Percentiles rank a stretch among this genome's conserved stretches.
Conservation (phyloP, 345 rosid genomes). For the Eucalyptus erythrocorys region DNA sequence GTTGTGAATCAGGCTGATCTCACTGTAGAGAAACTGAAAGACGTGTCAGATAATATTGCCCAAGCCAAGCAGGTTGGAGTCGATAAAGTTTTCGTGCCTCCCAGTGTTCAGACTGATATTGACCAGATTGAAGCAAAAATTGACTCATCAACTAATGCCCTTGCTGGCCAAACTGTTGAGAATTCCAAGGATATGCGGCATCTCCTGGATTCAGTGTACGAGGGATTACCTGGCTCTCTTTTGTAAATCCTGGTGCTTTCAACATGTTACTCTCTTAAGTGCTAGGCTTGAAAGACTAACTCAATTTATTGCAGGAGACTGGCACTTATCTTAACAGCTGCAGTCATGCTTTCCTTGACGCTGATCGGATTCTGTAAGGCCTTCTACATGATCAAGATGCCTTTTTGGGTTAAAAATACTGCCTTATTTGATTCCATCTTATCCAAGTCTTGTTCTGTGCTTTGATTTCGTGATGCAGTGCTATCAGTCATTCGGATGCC, state of each 20-base stretch:
- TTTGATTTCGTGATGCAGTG: slow-evolving; percentile 25
- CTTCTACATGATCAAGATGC: neutral
- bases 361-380: slow-evolving; percentile 79
- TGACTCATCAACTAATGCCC: slow-evolving; percentile 27
- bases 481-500: slow-evolving; percentile 75
- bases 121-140: slow-evolving; percentile 62
- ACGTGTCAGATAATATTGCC: slow-evolving; percentile 56
- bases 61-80: slow-evolving; percentile 64
- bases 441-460: neutral
- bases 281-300: neutral
- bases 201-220: slow-evolving; percentile 69
- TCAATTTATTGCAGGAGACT: slow-evolving; percentile 38
- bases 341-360: slow-evolving; percentile 67
- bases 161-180: slow-evolving; percentile 38
- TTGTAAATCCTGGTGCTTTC: neutral
- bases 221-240: neutral
- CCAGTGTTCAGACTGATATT: slow-evolving; percentile 76
- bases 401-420: neutral
- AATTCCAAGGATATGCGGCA: slow-evolving; percentile 50
- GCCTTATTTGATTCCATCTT: neutral
- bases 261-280: neutral
- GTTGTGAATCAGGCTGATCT: slow-evolving; percentile 66
- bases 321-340: slow-evolving; percentile 54
- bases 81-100: slow-evolving; percentile 61
- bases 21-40: slow-evolving; percentile 42